Evolutionary conservation across 805 yeast genomes (phyloP).

Genomic region (Brettanomyces anomalus): DNA sequence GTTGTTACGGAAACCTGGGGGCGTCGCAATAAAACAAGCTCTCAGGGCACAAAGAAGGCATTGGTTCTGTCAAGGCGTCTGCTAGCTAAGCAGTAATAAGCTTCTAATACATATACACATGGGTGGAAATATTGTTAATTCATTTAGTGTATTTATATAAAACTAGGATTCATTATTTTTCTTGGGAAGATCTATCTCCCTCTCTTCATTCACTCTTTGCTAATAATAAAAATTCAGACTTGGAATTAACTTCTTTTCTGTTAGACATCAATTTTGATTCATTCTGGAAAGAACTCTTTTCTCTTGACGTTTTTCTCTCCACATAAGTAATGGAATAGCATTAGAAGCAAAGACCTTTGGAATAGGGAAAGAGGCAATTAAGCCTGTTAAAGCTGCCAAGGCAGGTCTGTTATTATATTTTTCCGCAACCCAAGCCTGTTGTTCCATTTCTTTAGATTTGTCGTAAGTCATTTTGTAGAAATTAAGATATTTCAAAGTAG

Average conservation of each 20-base stretch:
- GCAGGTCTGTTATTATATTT: slow-evolving; percentile 45
- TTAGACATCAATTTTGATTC: slow-evolving; percentile 1
- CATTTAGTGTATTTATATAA: neutral
- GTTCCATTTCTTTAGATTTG: slow-evolving; percentile 28
- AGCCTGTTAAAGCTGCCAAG: slow-evolving; percentile 48
- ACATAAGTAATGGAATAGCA: slow-evolving; percentile 49
- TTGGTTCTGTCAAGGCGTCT: neutral
- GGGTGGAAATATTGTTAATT: neutral
- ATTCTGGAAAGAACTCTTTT: slow-evolving; percentile 13
- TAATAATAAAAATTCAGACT: neutral
- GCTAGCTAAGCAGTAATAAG: neutral
- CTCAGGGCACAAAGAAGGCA: neutral
- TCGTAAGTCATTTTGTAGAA: slow-evolving; percentile 16
- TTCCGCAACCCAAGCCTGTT: slow-evolving; percentile 41
- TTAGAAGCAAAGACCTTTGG: slow-evolving; percentile 50
- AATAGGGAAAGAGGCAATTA: slow-evolving; percentile 50
- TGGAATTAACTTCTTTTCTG: neutral
- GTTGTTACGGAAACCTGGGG: slow-evolving; percentile 4
- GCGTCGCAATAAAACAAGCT: neutral
- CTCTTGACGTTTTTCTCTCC: slow-evolving; percentile 31
- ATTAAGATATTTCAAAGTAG: neutral
- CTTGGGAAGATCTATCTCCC: no score
- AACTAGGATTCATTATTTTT: no score
- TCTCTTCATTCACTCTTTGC: no score
- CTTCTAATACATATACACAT: neutral